Evolutionary conservation across 495 filamentous ascomycete species (phyloP).

Genomic region (Viridothelium virens): DNA sequence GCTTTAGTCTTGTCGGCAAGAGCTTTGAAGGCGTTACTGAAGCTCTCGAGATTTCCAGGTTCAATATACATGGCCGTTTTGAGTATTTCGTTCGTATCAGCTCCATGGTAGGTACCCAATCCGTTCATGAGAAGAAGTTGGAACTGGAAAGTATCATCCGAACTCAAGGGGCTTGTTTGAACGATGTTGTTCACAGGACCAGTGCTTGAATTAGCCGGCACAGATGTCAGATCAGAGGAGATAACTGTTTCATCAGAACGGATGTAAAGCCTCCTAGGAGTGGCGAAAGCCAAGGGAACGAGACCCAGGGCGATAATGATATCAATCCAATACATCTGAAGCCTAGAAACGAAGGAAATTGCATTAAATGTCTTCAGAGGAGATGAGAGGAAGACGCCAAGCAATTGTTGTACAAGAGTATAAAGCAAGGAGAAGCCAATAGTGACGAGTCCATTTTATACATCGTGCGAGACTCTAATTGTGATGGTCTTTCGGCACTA

Average conservation of each 20-base stretch:
- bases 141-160: not conserved
- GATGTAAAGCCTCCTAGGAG: not conserved
- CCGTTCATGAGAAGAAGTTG: not conserved
- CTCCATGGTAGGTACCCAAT: not conserved
- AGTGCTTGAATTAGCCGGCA: not conserved
- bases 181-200: not conserved
- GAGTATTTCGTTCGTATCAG: constrained; percentile 35
- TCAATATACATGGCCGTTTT: constrained; percentile 31
- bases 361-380: not conserved
- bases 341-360: not conserved
- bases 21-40: constrained; percentile 29
- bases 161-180: not conserved
- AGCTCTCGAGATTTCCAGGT: constrained; percentile 36
- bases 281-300: not conserved
- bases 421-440: no score
- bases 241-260: not conserved
- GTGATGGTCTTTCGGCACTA: no score
- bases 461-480: no score
- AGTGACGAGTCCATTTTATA: no score
- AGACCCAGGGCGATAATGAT: not conserved
- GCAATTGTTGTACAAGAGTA: no score
- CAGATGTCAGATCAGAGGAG: not conserved
- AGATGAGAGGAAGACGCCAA: not conserved
- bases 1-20: constrained; percentile 27
- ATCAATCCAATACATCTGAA: no score